Evolutionary conservation across 495 filamentous ascomycete genomes (phyloP).

Genomic region (Xylaria bambusicola): DNA sequence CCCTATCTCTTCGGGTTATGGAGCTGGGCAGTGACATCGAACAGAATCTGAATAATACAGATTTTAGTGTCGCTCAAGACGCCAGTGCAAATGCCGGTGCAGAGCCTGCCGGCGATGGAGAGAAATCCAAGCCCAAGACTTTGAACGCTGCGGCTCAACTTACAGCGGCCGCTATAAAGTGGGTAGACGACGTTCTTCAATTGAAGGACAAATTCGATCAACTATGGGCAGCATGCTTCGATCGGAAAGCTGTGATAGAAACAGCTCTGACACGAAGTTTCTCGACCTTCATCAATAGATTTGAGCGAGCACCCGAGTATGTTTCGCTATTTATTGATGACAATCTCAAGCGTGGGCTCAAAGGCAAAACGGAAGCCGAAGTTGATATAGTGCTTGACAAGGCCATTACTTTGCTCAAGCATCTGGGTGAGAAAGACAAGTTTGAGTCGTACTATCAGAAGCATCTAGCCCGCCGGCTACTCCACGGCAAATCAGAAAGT

Average conservation of each 20-base stretch:
- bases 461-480: conserved; percentile 80
- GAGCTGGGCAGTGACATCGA: conserved; percentile 84
- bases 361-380: conserved; percentile 87
- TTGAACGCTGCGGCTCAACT: conserved; percentile 50
- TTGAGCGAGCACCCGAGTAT: conserved; percentile 79
- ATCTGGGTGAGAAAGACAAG: conserved; percentile 88
- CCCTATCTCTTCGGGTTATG: conserved; percentile 72
- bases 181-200: conserved; percentile 86
- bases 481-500: conserved; percentile 84
- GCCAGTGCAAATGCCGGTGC: conserved; percentile 47
- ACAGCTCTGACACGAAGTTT: conserved; percentile 83
- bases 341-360: conserved; percentile 90
- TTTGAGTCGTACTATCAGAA: conserved; percentile 99
- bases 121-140: conserved; percentile 44
- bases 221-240: conserved; percentile 70
- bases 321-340: conserved; percentile 97
- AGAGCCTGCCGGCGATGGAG: conserved; percentile 51
- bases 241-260: conserved; percentile 74
- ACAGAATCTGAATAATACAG: conserved; percentile 55
- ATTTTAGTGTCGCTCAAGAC: conserved; percentile 46
- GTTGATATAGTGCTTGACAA: conserved; percentile 88
- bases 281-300: conserved; percentile 86
- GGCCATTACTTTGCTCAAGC: conserved; percentile 81
- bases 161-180: conserved; percentile 84
- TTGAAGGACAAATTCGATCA: conserved; percentile 90